Conservation (phyloP, 2,329 filamentous ascomycete species). For the Fusarium succisae region DNA sequence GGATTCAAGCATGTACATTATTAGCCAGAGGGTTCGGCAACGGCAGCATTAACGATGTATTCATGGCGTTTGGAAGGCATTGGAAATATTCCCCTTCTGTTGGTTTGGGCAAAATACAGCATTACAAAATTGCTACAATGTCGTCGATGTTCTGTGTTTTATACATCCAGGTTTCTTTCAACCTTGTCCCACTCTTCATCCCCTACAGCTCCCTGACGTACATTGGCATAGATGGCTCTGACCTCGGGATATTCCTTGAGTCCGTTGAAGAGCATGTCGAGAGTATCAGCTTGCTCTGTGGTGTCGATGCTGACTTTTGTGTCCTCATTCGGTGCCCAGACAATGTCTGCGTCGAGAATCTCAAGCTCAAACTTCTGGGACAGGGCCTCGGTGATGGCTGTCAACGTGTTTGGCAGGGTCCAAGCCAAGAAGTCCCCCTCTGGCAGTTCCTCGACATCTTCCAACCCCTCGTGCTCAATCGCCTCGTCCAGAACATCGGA, state of each 20-base stretch:
- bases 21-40: constrained; percentile 10
- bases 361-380: constrained; percentile 70
- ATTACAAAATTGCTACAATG: constrained; percentile 34
- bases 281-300: constrained; percentile 61
- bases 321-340: constrained; percentile 86
- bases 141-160: constrained; percentile 35
- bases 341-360: constrained; percentile 79
- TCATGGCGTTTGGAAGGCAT: constrained; percentile 41
- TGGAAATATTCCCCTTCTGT: constrained; percentile 31
- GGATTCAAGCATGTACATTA: constrained; percentile 34
- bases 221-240: constrained; percentile 82
- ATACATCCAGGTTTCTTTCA: constrained; percentile 62
- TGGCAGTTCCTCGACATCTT: constrained; percentile 74
- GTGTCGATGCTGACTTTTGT: constrained; percentile 73
- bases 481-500: constrained; percentile 82
- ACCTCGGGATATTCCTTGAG: constrained; percentile 77
- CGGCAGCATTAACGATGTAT: constrained; percentile 24
- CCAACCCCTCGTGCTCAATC: constrained; percentile 80
- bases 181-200: constrained; percentile 66
- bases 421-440: constrained; percentile 75
- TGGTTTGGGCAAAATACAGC: constrained; percentile 14
- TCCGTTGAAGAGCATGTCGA: constrained; percentile 68
- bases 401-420: constrained; percentile 49
- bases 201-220: constrained; percentile 58
- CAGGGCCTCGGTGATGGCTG: constrained; percentile 57